Conservation (phyloP, 176 grass and related monocot species). For the Cocos nucifera region DNA sequence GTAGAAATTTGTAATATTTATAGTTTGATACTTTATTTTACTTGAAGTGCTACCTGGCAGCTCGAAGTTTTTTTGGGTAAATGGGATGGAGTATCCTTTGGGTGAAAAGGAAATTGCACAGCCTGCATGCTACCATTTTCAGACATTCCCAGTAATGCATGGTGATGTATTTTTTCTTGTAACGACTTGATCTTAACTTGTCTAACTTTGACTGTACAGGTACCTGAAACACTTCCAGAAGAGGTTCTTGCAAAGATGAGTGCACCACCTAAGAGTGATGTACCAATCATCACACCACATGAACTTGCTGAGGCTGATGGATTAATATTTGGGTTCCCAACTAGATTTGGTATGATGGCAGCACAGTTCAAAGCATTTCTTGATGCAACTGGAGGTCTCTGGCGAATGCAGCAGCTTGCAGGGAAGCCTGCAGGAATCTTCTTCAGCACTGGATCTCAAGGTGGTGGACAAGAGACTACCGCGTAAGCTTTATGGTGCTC, state of each 20-base stretch:
- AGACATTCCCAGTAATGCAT: no score
- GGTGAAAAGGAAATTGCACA: no score
- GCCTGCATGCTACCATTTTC: no score
- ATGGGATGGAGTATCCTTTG: no score
- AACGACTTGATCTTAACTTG: background rate
- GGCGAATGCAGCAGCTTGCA: slow-evolving; percentile 74
- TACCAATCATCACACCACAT: slow-evolving; percentile 54
- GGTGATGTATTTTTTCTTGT: no score
- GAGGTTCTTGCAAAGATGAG: slow-evolving; percentile 84
- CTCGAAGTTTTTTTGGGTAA: no score
- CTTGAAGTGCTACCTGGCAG: no score
- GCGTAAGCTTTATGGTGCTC: slow-evolving; percentile 31
- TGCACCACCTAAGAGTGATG: slow-evolving; percentile 58
- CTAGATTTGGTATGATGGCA: slow-evolving; percentile 94
- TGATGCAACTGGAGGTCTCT: slow-evolving; percentile 73
- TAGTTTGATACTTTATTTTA: no score
- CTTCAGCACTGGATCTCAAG: slow-evolving; percentile 88
- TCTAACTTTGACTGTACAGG: slow-evolving; percentile 26
- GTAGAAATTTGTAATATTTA: no score
- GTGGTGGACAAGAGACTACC: slow-evolving; percentile 86
- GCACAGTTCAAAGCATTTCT: slow-evolving; percentile 88
- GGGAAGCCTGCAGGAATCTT: slow-evolving; percentile 86
- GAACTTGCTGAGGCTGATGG: slow-evolving; percentile 75
- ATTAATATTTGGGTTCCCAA: slow-evolving; percentile 88
- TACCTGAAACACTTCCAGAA: slow-evolving; percentile 68